A percentile compares a stretch with the other conserved stretches of the same genome.
Conservation (phyloP, 495 filamentous ascomycete species). For the Talaromyces proteolyticus region DNA sequence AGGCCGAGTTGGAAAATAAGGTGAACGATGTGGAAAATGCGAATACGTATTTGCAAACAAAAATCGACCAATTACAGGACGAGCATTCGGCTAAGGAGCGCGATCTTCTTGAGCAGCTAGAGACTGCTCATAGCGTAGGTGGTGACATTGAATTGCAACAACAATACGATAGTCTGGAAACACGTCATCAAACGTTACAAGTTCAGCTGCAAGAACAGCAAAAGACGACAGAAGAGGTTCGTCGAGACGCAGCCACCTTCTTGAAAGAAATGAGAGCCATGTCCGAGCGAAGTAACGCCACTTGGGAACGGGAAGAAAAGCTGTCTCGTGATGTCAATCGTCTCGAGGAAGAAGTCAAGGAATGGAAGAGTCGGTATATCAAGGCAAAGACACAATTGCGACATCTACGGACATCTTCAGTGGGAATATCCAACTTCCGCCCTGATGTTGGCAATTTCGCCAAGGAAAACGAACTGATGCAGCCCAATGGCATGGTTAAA, state of each 20-base stretch:
- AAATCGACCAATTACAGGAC: slow-evolving; percentile 65
- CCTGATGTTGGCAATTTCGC: slow-evolving; percentile 57
- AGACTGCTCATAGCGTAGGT: slow-evolving; percentile 26
- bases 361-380: slow-evolving; percentile 87
- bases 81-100: slow-evolving; percentile 61
- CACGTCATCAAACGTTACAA: slow-evolving; percentile 68
- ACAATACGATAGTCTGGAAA: slow-evolving; percentile 58
- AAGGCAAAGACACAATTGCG: slow-evolving; percentile 81
- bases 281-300: slow-evolving; percentile 69
- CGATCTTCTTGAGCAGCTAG: slow-evolving; percentile 58
- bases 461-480: slow-evolving; percentile 65
- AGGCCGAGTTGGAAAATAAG: slow-evolving; percentile 68
- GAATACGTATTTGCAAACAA: slow-evolving; percentile 67
- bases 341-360: slow-evolving; percentile 74
- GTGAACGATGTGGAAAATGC: slow-evolving; percentile 72
- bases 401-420: slow-evolving; percentile 71
- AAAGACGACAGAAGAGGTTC: slow-evolving; percentile 83
- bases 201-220: slow-evolving; percentile 65
- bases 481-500: slow-evolving; percentile 71
- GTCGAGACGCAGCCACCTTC: slow-evolving; percentile 76
- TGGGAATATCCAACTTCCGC: slow-evolving; percentile 58
- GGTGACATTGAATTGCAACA: slow-evolving; percentile 43
- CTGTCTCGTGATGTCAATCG: slow-evolving; percentile 64
- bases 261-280: slow-evolving; percentile 84
- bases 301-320: slow-evolving; percentile 75